Percentiles rank a stretch among this genome's conserved stretches.
Evolutionary conservation across 345 rosid species (phyloP).

Genomic region (Trapa bicornis): DNA sequence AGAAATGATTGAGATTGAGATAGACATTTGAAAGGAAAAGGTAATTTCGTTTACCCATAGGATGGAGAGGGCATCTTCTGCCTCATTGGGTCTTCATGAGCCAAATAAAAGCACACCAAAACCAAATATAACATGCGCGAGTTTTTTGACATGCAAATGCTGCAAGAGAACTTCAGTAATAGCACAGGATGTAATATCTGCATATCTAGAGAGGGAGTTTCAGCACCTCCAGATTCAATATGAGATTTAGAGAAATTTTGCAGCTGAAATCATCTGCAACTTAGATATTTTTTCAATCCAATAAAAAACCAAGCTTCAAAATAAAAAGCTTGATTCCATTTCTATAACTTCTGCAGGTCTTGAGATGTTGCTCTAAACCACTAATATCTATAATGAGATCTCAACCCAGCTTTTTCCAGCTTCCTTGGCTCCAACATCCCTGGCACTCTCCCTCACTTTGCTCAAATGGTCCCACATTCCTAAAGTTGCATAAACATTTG

Average conservation of each 20-base stretch:
- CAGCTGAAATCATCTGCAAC: background rate
- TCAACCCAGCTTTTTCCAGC: slow-evolving; percentile 59
- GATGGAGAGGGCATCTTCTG: background rate
- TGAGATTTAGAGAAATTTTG: background rate
- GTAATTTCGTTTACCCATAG: background rate
- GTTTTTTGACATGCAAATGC: background rate
- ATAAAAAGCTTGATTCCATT: background rate
- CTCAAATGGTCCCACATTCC: slow-evolving; percentile 55
- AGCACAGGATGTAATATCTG: background rate
- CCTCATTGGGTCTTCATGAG: background rate
- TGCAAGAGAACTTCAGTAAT: background rate
- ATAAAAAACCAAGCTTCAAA: background rate
- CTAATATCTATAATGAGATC: slow-evolving; percentile 15
- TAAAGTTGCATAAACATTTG: slow-evolving; percentile 51
- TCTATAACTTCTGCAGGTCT: background rate
- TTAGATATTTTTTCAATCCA: background rate
- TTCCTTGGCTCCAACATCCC: slow-evolving; percentile 36
- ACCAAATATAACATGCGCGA: background rate
- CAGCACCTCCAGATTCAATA: background rate
- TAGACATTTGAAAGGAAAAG: no score
- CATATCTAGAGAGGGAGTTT: background rate
- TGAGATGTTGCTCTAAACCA: background rate
- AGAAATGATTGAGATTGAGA: background rate
- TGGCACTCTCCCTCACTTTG: slow-evolving; percentile 42
- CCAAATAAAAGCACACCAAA: background rate